Evolutionary conservation across 345 rosid genomes (phyloP), one percentile per base, ranked within the genome.

Genomic region (Firmiana major): DNA sequence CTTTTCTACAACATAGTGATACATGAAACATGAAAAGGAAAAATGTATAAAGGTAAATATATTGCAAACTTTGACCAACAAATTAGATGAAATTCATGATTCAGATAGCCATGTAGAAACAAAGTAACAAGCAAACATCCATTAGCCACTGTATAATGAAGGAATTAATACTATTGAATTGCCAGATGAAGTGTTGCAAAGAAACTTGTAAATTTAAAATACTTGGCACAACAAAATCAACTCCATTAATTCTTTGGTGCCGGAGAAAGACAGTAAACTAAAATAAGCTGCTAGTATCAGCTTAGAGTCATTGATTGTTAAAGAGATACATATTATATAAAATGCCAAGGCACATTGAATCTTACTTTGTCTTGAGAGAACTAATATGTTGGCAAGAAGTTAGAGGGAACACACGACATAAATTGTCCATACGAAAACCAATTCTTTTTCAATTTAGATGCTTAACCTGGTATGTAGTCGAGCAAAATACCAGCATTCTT

Each of bases 11-110:
- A 12, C 31, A 19, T 21, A 42, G 21, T 42, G 21, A 48, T 48
- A 77, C 55, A 79, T 60, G 46, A 66, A 60, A 51, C 63, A 49
- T 60, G 71, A 42, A 11, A 62, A 16, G 34, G 53, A 76, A 22
- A 79, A 63, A 72, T 51, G 22, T 26, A 15, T 6, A 51, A 46
- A 62, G 59, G 53, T 34, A 31, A 46, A 11, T 22, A 7, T 48
- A 26, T 17, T 13, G 26, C 69, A 69, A 68, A 28, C 19, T 6
- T 8, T 53, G 11, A 68, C 9, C 10, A 42, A 3, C 17, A 71
- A 26, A 51, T 13, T 38, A 31, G n/a, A 51, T 34, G 10, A 13
- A 49, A 51, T 71, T 17, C 43, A 26, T 31, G 26, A 53, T 54
- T 54, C 7, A 22, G 22, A 53, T 31, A 51, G 74, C 60, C 63